Evolutionary conservation across 345 rosid species (phyloP), one percentile per base, ranked within the genome.

Genomic region (Populus alba): DNA sequence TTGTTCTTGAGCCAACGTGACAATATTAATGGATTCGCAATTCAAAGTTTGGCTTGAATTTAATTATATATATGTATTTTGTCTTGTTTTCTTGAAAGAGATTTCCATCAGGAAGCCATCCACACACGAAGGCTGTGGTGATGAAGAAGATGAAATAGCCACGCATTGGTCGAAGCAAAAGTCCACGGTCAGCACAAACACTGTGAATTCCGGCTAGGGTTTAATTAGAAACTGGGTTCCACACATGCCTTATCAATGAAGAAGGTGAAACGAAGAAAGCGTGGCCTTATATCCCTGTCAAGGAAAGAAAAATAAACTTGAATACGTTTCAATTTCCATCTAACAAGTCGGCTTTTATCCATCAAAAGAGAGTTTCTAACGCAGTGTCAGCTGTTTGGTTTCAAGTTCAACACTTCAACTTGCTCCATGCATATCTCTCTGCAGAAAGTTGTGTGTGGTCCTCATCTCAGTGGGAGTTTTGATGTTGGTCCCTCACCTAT

Each of bases 401-500:
- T 68, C 31, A n/a, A 12, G 38, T 68, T 68, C 31, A n/a, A 12
- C 3, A 6, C 55, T 73, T 73, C 77, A 79, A 85, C 79, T 77
- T 81, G 85, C 72, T 76, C 76, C 71, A 66, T 80, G 85, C 81
- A 84, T 55, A 77, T 79, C 75, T 76, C 72, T 81, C 73, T 57
- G 66, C 78, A 77, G 79, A 70, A 77, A 82, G 74, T 75, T 45
- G 78, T 43, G 78, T 43, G 88, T 82, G 91, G 91, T 88, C 91
- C 91, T 81, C 55, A 38, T 75, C 74, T 43, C 51, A 23, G 77
- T 65, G 74, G 70, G 78, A 71, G 81, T 49, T 83, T 66, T 69
- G 51, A 66, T 27, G 73, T 63, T 85, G 88, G 91, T 87, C 89
- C 89, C 90, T 77, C 77, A 27, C 72, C 85, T 84, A 65, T 69